Percentiles rank a stretch among this genome's conserved stretches.
Conservation (phyloP, 352 stramenopile species). For the Pythium angustatum region DNA sequence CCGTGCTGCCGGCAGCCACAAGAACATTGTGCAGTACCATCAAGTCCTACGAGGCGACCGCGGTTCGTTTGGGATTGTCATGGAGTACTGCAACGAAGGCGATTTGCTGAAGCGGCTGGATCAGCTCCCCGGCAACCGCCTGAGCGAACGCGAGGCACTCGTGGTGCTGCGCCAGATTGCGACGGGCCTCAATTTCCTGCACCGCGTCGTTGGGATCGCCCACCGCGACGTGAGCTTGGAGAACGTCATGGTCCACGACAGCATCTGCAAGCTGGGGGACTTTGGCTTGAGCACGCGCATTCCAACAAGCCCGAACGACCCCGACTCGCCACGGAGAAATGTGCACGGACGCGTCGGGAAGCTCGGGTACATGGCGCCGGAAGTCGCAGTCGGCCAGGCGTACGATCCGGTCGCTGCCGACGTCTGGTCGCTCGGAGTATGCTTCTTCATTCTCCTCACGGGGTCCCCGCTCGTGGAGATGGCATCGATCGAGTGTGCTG, state of each 20-base stretch:
- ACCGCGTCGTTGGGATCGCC: slow-evolving; percentile 30
- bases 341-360: slow-evolving; percentile 30
- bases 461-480: slow-evolving; percentile 23
- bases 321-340: not conserved
- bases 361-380: slow-evolving; percentile 33
- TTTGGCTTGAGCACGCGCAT: slow-evolving; percentile 32
- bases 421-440: slow-evolving; percentile 33
- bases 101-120: slow-evolving; percentile 32
- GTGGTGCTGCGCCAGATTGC: slow-evolving; percentile 27
- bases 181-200: slow-evolving; percentile 29
- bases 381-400: slow-evolving; percentile 6
- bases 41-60: slow-evolving; percentile 21
- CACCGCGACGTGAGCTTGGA: slow-evolving; percentile 38
- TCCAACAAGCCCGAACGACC: not conserved
- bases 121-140: slow-evolving; percentile 18
- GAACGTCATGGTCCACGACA: slow-evolving; percentile 35
- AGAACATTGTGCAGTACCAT: slow-evolving; percentile 29
- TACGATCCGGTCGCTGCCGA: slow-evolving; percentile 30
- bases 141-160: slow-evolving; percentile 22
- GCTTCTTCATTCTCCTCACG: slow-evolving; percentile 35
- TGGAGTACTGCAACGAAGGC: slow-evolving; percentile 41
- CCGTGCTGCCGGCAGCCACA: slow-evolving; percentile 24
- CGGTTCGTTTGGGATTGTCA: slow-evolving; percentile 29
- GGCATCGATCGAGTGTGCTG: slow-evolving; percentile 10
- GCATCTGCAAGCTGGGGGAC: slow-evolving; percentile 36